phyloP scores from a whole-genome alignment of 495 filamentous ascomycete species.

The Talaromyces adpressus region DNA sequence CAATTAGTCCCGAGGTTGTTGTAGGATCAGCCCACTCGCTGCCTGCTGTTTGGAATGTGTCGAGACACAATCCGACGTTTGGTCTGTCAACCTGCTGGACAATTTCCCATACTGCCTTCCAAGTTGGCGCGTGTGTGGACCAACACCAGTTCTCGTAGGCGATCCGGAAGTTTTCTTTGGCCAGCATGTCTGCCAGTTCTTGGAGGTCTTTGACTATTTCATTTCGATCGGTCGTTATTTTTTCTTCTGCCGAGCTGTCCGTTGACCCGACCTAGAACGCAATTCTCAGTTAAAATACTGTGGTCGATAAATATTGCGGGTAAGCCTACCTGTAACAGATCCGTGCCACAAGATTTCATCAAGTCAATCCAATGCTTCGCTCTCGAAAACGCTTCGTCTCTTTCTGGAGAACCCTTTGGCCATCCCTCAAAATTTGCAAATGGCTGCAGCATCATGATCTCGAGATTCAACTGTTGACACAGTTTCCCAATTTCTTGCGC shows the following conservation, averaged over 20 bases:
- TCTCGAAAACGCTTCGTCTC: conserved; percentile 57
- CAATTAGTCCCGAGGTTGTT: conserved; percentile 52
- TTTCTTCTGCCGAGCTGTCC: conserved; percentile 43
- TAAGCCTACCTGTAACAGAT: conserved; percentile 59
- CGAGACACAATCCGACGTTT: conserved; percentile 72
- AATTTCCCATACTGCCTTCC: conserved; percentile 63
- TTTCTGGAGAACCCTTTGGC: conserved; percentile 46
- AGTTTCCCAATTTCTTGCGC: conserved; percentile 44
- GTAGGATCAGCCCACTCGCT: conserved; percentile 74
- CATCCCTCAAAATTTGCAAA: conserved; percentile 81
- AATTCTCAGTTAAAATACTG: not conserved
- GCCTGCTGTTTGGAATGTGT: conserved; percentile 75
- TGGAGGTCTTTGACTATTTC: conserved; percentile 54
- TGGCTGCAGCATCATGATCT: conserved; percentile 70
- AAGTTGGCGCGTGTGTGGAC: conserved; percentile 63
- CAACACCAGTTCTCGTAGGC: conserved; percentile 88
- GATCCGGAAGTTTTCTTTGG: conserved; percentile 46
- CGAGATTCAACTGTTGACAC: conserved; percentile 45
- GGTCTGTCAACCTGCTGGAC: conserved; percentile 50
- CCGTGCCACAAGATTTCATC: conserved; percentile 62
- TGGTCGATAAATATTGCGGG: not conserved
- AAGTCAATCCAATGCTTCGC: conserved; percentile 65
- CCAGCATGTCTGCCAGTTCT: conserved; percentile 57
- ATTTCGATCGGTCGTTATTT: conserved; percentile 40
- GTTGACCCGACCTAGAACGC: conserved; percentile 56